phyloP scores from a whole-genome alignment of 2,329 filamentous ascomycete species.

The Claviceps arundinis region DNA sequence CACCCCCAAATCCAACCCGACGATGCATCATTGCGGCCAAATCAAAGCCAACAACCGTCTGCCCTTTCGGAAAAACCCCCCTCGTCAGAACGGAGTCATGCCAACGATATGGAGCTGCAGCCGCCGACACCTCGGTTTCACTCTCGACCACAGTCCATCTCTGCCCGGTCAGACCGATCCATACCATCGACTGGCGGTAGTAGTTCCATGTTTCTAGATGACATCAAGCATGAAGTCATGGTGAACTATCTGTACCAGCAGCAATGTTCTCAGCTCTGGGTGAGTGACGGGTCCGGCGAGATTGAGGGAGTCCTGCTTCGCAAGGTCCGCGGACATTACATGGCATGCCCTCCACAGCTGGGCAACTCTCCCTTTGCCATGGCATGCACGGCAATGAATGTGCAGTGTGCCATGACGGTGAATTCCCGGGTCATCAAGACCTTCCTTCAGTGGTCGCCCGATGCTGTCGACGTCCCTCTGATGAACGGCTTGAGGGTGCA shows the following conservation, averaged over 20 bases:
- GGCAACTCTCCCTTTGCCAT: conserved; percentile 48
- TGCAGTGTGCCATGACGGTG: conserved; percentile 69
- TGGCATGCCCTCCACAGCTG: conserved; percentile 57
- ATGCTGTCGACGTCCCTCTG: conserved; percentile 61
- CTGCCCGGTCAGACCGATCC: conserved; percentile 32
- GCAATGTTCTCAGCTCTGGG: conserved; percentile 62
- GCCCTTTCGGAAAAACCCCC: conserved; percentile 24
- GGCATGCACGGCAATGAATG: conserved; percentile 56
- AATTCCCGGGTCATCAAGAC: conserved; percentile 70
- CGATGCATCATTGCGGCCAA: conserved; percentile 10
- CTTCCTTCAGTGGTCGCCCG: conserved; percentile 59
- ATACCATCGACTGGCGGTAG: conserved; percentile 25
- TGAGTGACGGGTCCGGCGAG: conserved; percentile 53
- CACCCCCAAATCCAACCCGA: conserved; percentile 7
- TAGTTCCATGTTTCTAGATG: conserved; percentile 48
- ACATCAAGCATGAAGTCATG: conserved; percentile 73
- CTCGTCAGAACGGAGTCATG: conserved; percentile 11
- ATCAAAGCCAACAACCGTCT: conserved; percentile 12
- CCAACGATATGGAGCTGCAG: conserved; percentile 35
- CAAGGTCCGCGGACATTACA: conserved; percentile 54
- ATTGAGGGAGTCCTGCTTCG: conserved; percentile 61
- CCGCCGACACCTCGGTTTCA: conserved; percentile 28
- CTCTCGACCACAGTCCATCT: conserved; percentile 25
- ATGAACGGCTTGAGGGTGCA: conserved; percentile 67
- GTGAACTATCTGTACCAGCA: conserved; percentile 73